These are phyloP conservation scores for Fusarium graminum DNA, from an alignment of 2,329 filamentous ascomycete species.

Conservation along the genomic window DNA sequence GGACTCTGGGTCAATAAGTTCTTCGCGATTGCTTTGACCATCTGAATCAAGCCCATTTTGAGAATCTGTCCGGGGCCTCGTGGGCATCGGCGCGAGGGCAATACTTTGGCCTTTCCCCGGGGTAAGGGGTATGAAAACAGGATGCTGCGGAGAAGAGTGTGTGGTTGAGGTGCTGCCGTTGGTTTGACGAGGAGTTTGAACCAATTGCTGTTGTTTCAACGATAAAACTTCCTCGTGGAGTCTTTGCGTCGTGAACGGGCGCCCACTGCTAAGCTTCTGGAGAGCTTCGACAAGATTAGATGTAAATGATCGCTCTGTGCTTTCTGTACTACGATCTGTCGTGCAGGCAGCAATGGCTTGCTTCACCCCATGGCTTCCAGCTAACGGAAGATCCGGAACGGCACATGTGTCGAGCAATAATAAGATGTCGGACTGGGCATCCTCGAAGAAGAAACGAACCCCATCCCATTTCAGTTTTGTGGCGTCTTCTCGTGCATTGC, in stretches of 20 bases:
- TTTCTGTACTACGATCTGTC: slow-evolving; percentile 62
- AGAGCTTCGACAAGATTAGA: slow-evolving; percentile 69
- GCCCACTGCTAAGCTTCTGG: slow-evolving; percentile 63
- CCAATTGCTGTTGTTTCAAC: slow-evolving; percentile 60
- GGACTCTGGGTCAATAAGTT: slow-evolving; percentile 62
- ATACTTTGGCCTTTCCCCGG: slow-evolving; percentile 66
- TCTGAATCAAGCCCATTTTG: slow-evolving; percentile 50
- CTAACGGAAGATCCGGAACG: slow-evolving; percentile 63
- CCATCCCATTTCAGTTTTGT: slow-evolving; percentile 73
- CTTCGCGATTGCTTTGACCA: slow-evolving; percentile 49
- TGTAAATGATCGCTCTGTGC: slow-evolving; percentile 68
- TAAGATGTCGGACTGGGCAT: slow-evolving; percentile 73
- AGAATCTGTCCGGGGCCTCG: slow-evolving; percentile 49
- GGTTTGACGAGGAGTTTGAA: slow-evolving; percentile 58
- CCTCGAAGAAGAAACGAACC: slow-evolving; percentile 72
- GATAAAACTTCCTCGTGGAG: slow-evolving; percentile 68
- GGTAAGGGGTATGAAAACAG: slow-evolving; percentile 68
- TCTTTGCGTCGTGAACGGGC: slow-evolving; percentile 68
- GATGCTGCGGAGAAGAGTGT: slow-evolving; percentile 55
- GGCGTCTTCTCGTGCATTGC: slow-evolving; percentile 69
- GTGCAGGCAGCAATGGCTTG: slow-evolving; percentile 73
- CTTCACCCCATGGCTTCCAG: slow-evolving; percentile 69
- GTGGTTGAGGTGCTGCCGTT: slow-evolving; percentile 61
- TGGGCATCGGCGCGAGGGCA: slow-evolving; percentile 63
- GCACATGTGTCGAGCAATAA: slow-evolving; percentile 73